Conservation (phyloP, 1,139 yeast species). For the Zygosaccharomyces pseudobailii region DNA sequence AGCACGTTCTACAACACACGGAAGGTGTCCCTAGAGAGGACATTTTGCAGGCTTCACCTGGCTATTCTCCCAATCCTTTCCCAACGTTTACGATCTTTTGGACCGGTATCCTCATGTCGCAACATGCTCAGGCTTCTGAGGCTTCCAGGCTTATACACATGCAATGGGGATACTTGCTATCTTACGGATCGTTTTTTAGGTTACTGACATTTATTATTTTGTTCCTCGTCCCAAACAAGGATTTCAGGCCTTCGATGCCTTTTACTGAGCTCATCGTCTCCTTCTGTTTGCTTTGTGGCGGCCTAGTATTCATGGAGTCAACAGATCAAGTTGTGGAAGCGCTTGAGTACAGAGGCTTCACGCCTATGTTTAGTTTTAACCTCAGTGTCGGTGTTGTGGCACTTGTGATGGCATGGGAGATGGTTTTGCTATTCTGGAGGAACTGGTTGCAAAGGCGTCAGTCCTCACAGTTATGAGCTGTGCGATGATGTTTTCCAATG, state of each 20-base stretch:
- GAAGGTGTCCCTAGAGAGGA: constrained; percentile 23
- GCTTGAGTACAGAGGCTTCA: constrained; percentile 78
- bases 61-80: constrained; percentile 85
- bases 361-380: constrained; percentile 86
- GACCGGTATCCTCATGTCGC: constrained; percentile 97
- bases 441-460: constrained; percentile 40
- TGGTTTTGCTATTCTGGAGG: constrained; percentile 63
- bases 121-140: constrained; percentile 78
- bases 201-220: constrained; percentile 60
- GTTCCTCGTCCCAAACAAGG: constrained; percentile 46
- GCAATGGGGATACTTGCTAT: constrained; percentile 87
- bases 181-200: constrained; percentile 75
- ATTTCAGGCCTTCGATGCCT: constrained; percentile 57
- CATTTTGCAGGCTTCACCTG: constrained; percentile 51
- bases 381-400: constrained; percentile 75
- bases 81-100: constrained; percentile 90
- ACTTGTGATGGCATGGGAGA: constrained; percentile 87
- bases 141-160: constrained; percentile 74
- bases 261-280: constrained; percentile 77
- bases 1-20: constrained; percentile 32
- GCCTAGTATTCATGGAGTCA: constrained; percentile 85
- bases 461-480: neutral
- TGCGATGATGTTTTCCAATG: neutral
- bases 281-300: constrained; percentile 81
- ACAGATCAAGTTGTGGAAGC: constrained; percentile 80